These are phyloP conservation scores for Apiotrichum domesticum DNA, from an alignment of 1,284 basidiomycete genomes.

Conservation along the genomic window DNA sequence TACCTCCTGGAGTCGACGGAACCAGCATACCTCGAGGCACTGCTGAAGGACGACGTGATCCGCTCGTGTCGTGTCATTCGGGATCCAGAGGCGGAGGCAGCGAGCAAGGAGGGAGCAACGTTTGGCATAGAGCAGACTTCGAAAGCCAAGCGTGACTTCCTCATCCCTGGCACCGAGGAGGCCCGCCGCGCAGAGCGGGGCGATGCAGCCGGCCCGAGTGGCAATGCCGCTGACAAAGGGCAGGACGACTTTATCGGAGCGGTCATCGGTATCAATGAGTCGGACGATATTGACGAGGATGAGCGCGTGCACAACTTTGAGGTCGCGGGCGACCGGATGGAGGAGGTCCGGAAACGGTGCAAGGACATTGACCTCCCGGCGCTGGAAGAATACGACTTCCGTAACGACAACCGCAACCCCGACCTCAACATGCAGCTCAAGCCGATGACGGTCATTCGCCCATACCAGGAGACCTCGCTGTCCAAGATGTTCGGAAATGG, in stretches of 20 bases:
- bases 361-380: conserved; percentile 93
- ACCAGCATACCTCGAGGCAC: conserved; percentile 77
- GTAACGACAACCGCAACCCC: conserved; percentile 88
- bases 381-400: conserved; percentile 96
- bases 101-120: conserved; percentile 49
- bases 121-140: conserved; percentile 79
- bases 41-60: conserved; percentile 80
- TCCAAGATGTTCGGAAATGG: conserved; percentile 99
- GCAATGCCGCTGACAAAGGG: conserved; percentile 14
- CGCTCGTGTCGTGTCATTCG: conserved; percentile 35
- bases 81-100: conserved; percentile 26
- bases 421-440: conserved; percentile 96
- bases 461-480: conserved; percentile 93
- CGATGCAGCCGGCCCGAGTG: conserved; percentile 3
- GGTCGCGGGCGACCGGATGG: conserved; percentile 84
- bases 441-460: conserved; percentile 88
- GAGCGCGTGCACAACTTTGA: conserved; percentile 93
- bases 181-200: conserved; percentile 37
- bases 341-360: conserved; percentile 87
- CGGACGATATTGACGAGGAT: conserved; percentile 87
- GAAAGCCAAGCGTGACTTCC: conserved; percentile 62
- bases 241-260: conserved; percentile 56
- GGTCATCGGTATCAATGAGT: conserved; percentile 83
- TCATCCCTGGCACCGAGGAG: conserved; percentile 68
- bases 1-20: conserved; percentile 92